phyloP scores from a whole-genome alignment of 2,329 filamentous ascomycete genomes.

The Ophiostoma ulmi region DNA sequence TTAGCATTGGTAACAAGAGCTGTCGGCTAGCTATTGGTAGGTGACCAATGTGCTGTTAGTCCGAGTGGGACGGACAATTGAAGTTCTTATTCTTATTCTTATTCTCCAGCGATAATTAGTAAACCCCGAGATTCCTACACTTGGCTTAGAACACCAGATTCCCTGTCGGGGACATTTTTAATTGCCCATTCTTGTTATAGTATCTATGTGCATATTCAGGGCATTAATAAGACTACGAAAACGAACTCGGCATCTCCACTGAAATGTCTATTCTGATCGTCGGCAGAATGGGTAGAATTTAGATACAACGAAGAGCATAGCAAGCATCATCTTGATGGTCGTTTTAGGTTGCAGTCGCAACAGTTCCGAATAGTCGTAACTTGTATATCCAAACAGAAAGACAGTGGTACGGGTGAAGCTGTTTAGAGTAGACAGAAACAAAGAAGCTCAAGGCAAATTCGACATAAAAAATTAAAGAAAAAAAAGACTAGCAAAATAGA shows the following conservation, averaged over 20 bases:
- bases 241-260: not conserved
- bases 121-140: not conserved
- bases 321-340: not conserved
- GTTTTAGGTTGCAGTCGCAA: not conserved
- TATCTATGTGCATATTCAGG: not conserved
- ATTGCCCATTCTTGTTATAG: not conserved
- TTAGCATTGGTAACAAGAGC: not conserved
- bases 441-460: not conserved
- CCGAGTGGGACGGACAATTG: not conserved
- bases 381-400: not conserved
- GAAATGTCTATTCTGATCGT: not conserved
- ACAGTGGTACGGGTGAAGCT: not conserved
- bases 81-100: conserved; percentile 11
- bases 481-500: not conserved
- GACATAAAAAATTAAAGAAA: not conserved
- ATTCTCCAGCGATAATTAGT: conserved; percentile 2
- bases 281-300: too few relatives aligned
- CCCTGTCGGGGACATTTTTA: not conserved
- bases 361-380: not conserved
- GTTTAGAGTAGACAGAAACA: not conserved
- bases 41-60: not conserved
- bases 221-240: not conserved
- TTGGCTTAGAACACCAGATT: not conserved
- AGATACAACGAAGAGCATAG: too few relatives aligned
- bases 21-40: not conserved